A percentile compares a stretch with the other conserved stretches of the same genome.
Conservation (phyloP, 106 monocot species). For the Alisma plantagoaquatica region DNA sequence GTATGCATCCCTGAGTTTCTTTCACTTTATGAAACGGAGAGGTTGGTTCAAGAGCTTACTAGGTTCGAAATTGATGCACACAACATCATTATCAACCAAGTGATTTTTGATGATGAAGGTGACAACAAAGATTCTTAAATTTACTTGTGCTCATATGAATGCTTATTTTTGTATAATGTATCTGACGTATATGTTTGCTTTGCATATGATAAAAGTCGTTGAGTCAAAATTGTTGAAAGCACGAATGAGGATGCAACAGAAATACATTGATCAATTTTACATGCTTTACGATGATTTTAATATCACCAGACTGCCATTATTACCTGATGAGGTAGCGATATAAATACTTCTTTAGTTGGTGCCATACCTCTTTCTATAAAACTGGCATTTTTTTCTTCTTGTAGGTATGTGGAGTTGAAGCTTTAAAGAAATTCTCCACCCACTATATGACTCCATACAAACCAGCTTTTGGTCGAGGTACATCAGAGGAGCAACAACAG, state of each 20-base stretch:
- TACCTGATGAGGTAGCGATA: constrained; percentile 66
- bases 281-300: constrained; percentile 89
- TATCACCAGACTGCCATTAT: constrained; percentile 85
- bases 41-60: constrained; percentile 74
- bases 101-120: constrained; percentile 78
- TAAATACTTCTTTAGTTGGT: neutral
- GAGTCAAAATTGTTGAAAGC: constrained; percentile 76
- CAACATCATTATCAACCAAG: constrained; percentile 92
- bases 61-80: constrained; percentile 88
- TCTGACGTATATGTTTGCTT: no score
- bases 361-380: neutral
- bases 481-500: constrained; percentile 60
- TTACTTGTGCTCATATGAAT: neutral
- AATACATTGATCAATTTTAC: constrained; percentile 88
- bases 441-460: constrained; percentile 64
- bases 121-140: neutral
- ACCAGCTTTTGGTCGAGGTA: constrained; percentile 33
- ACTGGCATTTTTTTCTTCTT: neutral
- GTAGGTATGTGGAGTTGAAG: constrained; percentile 77
- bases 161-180: no score
- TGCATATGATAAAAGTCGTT: constrained; percentile 42
- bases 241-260: constrained; percentile 83
- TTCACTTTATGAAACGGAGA: constrained; percentile 86
- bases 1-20: constrained; percentile 91
- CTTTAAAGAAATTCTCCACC: constrained; percentile 56